Evolutionary conservation across 352 stramenopile species (phyloP).

Genomic region (Saprolegnia parasitica): DNA sequence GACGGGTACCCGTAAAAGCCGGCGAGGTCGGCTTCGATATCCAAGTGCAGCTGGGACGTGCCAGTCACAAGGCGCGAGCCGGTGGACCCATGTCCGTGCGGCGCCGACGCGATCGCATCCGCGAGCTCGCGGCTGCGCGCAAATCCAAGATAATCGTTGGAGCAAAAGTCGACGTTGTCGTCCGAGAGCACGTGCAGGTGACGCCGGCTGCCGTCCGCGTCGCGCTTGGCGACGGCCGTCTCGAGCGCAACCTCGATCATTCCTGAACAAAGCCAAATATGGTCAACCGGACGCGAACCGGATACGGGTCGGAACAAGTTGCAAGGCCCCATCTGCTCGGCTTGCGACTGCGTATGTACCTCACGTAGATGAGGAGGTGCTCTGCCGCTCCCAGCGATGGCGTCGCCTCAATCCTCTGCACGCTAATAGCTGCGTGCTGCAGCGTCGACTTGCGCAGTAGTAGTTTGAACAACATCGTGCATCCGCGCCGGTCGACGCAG

Average conservation of each 20-base stretch:
- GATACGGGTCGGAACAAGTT: too few relatives aligned
- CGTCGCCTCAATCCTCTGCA: too few relatives aligned
- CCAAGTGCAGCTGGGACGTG: conserved; percentile 84
- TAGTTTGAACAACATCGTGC: too few relatives aligned
- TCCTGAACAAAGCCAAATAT: background rate
- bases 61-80: conserved; percentile 94
- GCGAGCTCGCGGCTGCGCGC: conserved; percentile 58
- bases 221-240: conserved; percentile 31
- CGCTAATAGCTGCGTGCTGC: too few relatives aligned
- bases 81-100: conserved; percentile 60
- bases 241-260: conserved; percentile 5
- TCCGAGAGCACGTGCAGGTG: conserved; percentile 36
- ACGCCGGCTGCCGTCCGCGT: conserved; percentile 50
- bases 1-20: conserved; percentile 86
- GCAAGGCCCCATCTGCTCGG: too few relatives aligned
- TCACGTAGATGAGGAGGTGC: too few relatives aligned
- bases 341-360: too few relatives aligned
- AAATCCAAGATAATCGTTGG: conserved; percentile 97
- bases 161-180: conserved; percentile 90
- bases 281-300: too few relatives aligned
- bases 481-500: background rate
- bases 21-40: conserved; percentile 80
- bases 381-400: too few relatives aligned
- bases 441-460: too few relatives aligned
- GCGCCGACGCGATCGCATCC: conserved; percentile 31